Conservation (phyloP, 495 filamentous ascomycete species). For the Tuber microsphaerosporum region DNA sequence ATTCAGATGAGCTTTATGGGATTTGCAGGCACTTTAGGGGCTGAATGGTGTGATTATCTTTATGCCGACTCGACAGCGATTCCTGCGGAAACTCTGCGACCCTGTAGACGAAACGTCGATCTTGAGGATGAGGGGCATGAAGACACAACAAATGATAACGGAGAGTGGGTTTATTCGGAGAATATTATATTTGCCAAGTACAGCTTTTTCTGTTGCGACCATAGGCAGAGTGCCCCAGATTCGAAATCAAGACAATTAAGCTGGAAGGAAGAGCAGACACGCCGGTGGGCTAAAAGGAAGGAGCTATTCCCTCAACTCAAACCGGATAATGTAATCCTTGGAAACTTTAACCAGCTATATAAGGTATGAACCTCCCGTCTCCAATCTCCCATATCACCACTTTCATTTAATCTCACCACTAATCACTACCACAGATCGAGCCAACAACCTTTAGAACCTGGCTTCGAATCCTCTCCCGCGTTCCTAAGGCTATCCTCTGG, state of each 20-base stretch:
- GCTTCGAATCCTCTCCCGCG: slow-evolving; percentile 81
- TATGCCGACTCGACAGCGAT: slow-evolving; percentile 84
- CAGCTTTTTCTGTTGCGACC: slow-evolving; percentile 98
- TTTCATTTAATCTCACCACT: slow-evolving; percentile 12
- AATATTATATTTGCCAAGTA: slow-evolving; percentile 93
- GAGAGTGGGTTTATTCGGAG: slow-evolving; percentile 91
- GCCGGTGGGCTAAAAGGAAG: slow-evolving; percentile 90
- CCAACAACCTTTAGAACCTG: slow-evolving; percentile 94
- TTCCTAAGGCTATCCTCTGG: slow-evolving; percentile 89
- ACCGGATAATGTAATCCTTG: slow-evolving; percentile 84
- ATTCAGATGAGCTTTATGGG: slow-evolving; percentile 99
- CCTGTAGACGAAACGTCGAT: slow-evolving; percentile 63
- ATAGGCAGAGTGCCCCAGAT: slow-evolving; percentile 84
- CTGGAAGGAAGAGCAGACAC: slow-evolving; percentile 79
- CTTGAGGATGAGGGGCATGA: slow-evolving; percentile 50
- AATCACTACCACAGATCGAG: slow-evolving; percentile 63
- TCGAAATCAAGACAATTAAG: slow-evolving; percentile 55
- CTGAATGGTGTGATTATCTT: slow-evolving; percentile 98
- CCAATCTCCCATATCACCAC: neutral
- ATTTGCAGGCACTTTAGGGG: slow-evolving; percentile 90
- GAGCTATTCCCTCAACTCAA: slow-evolving; percentile 79
- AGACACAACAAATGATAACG: slow-evolving; percentile 46
- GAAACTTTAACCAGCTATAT: slow-evolving; percentile 98
- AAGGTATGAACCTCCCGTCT: slow-evolving; percentile 58
- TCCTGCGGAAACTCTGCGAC: slow-evolving; percentile 71